Base-by-base conservation (phyloP, 169 alveolate species). In the Amoebophrya sp. region DNA sequence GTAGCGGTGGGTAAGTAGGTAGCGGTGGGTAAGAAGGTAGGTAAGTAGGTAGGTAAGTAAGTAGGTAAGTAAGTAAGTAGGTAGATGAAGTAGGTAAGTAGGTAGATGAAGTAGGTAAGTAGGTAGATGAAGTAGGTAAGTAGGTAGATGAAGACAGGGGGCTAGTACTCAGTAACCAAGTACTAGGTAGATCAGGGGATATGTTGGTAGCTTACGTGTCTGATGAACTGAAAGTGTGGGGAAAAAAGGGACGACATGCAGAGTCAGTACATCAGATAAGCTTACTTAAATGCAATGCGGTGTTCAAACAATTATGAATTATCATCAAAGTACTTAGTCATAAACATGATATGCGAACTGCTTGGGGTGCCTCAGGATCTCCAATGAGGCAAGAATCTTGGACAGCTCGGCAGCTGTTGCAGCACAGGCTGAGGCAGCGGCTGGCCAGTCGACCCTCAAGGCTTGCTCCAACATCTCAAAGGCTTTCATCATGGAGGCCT, bases 281-380 rank as follows among this genome's bases (percentile, higher is more conserved):
- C 10, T 53, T 53, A 10, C 23, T 23, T 53, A 53, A 23, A 10
- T 23, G 76, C 76, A 53, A 53, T 53, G 10, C 23, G 23, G 10
- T 14, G 76, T 23, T 53, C 76, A 53, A 53, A 53, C 76, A 14
- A 10, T 53, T 53, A 10, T 53, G 10, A 53, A 53, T 53, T 53
- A 23, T 53, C 23, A 23, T 53, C 76, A 10, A 53, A 10, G n/a
- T 23, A 10, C n/a, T 53, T 53, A 53, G 23, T 23, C n/a, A 53
- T 23, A 23, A 53, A 53, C 83, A 36, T 65, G 83, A 36, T 65
- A 65, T 36, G n/a, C 36, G 33, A 65, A 65, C 83, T 65, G 83
- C 83, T 65, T 65, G 38, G 83, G 83, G 83, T 65, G 83, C 39
- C n/a, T 36, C 83, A 65, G 83, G 33, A 65, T 65, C 39, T 65